A percentile compares a stretch with the other conserved stretches of the same genome.
phyloP scores from a whole-genome alignment of 2,329 filamentous ascomycete genomes.

The Aureobasidium melanogenum region DNA sequence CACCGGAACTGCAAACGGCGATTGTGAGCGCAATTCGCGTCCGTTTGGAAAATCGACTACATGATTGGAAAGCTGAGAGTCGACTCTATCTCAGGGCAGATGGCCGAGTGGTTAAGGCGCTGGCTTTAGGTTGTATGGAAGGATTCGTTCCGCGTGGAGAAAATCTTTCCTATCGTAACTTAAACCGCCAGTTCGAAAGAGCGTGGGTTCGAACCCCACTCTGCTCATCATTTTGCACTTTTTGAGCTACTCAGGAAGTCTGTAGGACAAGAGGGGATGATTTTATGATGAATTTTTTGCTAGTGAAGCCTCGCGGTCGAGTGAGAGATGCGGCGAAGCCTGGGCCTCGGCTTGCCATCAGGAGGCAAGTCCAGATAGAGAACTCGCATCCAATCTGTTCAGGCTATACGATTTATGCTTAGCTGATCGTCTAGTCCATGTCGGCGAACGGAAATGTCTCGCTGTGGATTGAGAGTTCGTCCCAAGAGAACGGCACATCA shows the following conservation, averaged over 20 bases:
- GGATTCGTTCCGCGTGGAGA: not conserved
- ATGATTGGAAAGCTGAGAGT: not conserved
- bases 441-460: too few relatives aligned
- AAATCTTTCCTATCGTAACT: not conserved
- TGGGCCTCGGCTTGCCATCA: not conserved
- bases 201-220: constrained; percentile 4
- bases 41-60: not conserved
- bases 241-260: not conserved
- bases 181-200: constrained; percentile 1
- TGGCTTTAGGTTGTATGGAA: not conserved
- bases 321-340: not conserved
- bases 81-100: not conserved
- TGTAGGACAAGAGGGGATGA: not conserved
- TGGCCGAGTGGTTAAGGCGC: constrained; percentile 4
- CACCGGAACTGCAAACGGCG: too few relatives aligned
- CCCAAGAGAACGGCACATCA: too few relatives aligned
- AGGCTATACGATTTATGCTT: too few relatives aligned
- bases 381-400: too few relatives aligned
- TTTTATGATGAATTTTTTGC: not conserved
- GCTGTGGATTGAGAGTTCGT: too few relatives aligned
- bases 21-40: not conserved
- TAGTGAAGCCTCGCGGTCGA: not conserved
- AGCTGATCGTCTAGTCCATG: too few relatives aligned
- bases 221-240: not conserved
- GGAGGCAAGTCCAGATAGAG: too few relatives aligned